Conservation (phyloP, 305 asterid species). For the Salvia sclarea region DNA sequence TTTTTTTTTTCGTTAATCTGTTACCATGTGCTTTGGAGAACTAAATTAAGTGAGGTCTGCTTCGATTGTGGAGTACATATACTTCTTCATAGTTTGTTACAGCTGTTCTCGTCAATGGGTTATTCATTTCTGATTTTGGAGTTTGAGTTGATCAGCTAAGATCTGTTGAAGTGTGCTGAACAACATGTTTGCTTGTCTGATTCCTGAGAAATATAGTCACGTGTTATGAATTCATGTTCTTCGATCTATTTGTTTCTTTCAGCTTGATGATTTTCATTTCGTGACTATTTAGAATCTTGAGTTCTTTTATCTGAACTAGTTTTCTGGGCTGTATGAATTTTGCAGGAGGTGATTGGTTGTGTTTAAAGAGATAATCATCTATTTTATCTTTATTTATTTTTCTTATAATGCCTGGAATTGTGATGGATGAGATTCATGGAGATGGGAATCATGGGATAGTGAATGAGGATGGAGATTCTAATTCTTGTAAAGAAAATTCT, state of each 20-base stretch:
- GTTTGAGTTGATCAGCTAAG: slow-evolving; percentile 31
- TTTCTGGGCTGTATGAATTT: slow-evolving; percentile 22
- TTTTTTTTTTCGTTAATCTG: neutral
- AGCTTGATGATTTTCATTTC: slow-evolving; percentile 15
- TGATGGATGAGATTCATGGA: slow-evolving; percentile 58
- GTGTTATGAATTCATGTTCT: slow-evolving; percentile 10
- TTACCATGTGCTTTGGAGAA: slow-evolving; percentile 1
- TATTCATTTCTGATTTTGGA: slow-evolving; percentile 30
- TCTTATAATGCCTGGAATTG: slow-evolving; percentile 67
- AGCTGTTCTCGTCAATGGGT: slow-evolving; percentile 15
- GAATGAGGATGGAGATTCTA: slow-evolving; percentile 48
- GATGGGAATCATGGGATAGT: slow-evolving; percentile 43
- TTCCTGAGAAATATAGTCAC: slow-evolving; percentile 18
- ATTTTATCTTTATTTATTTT: slow-evolving; percentile 16
- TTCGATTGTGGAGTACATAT: slow-evolving; percentile 27
- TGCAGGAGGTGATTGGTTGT: slow-evolving; percentile 42
- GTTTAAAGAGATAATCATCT: slow-evolving; percentile 31
- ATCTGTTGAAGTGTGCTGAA: slow-evolving; percentile 36
- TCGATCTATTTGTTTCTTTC: slow-evolving; percentile 43
- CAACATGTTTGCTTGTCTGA: neutral
- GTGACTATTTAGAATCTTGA: neutral
- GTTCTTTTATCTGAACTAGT: slow-evolving; percentile 18
- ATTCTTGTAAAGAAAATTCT: slow-evolving; percentile 38
- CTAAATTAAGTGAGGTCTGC: slow-evolving; percentile 28
- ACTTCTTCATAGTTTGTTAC: neutral